Conservation (phyloP, 768 basidiomycete species). For the Agaricus sinodeliciosus region DNA sequence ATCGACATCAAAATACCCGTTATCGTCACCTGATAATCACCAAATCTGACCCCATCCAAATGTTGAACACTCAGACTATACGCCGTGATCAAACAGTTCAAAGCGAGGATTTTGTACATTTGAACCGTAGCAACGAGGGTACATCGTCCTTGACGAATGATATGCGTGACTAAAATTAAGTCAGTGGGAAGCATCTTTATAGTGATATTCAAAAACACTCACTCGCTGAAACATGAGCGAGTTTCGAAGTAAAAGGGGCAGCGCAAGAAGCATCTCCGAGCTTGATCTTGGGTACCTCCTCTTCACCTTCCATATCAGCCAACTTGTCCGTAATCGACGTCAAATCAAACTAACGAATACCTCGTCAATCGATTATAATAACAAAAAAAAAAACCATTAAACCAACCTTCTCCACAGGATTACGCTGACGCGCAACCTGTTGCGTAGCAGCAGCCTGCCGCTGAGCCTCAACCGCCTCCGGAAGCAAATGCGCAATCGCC, state of each 20-base stretch:
- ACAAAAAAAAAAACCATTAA: background rate
- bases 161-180: conserved; percentile 70
- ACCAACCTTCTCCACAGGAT: conserved; percentile 86
- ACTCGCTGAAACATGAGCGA: conserved; percentile 97
- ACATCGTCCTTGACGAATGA: conserved; percentile 97
- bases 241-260: conserved; percentile 96
- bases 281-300: conserved; percentile 96
- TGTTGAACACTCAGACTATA: conserved; percentile 97
- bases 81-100: conserved; percentile 98
- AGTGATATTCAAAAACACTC: conserved; percentile 25
- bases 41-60: conserved; percentile 97
- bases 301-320: conserved; percentile 90
- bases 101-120: conserved; percentile 99
- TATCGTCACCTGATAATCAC: conserved; percentile 97
- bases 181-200: background rate
- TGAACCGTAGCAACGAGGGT: conserved; percentile 98
- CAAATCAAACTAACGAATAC: conserved; percentile 24
- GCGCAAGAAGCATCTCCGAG: conserved; percentile 99
- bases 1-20: conserved; percentile 97
- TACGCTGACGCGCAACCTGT: conserved; percentile 62
- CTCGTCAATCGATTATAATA: conserved; percentile 1
- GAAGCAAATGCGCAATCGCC: conserved; percentile 81
- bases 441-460: conserved; percentile 66
- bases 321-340: conserved; percentile 31
- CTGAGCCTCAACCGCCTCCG: conserved; percentile 88